Evolutionary conservation across 768 basidiomycete genomes (phyloP).

Genomic region (Calocybe indica): DNA sequence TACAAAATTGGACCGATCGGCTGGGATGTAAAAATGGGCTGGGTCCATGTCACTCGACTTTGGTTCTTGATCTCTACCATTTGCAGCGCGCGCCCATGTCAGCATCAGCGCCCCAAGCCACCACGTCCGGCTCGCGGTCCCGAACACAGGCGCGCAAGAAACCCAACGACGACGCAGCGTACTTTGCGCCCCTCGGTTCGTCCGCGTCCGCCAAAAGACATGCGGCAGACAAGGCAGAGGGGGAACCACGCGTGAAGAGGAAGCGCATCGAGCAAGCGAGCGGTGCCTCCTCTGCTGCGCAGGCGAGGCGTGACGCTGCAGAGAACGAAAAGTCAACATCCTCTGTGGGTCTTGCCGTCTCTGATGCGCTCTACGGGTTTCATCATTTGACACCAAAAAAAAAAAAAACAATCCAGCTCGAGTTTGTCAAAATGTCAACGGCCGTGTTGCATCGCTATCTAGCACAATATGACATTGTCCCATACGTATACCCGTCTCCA

Average conservation of each 20-base stretch:
- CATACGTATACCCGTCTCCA: constrained; percentile 66
- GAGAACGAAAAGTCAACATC: constrained; percentile 35
- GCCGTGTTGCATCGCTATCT: constrained; percentile 67
- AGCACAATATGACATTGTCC: constrained; percentile 65
- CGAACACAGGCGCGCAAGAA: constrained; percentile 61
- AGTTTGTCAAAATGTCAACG: constrained; percentile 67
- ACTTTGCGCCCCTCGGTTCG: constrained; percentile 50
- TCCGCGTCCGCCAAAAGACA: constrained; percentile 50
- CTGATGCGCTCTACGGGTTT: background rate
- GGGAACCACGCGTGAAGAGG: constrained; percentile 70
- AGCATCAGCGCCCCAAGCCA: constrained; percentile 18
- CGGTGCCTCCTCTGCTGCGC: constrained; percentile 14
- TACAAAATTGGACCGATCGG: too few relatives aligned
- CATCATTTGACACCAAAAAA: background rate
- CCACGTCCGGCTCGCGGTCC: constrained; percentile 47
- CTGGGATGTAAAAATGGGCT: too few relatives aligned
- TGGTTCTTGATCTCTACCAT: constrained; percentile 9
- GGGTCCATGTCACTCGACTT: constrained; percentile 2
- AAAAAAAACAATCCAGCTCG: constrained; percentile 59
- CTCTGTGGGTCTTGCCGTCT: constrained; percentile 27
- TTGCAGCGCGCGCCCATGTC: constrained; percentile 25
- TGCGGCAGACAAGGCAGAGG: constrained; percentile 62
- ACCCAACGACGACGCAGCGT: constrained; percentile 63
- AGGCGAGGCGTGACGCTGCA: constrained; percentile 25
- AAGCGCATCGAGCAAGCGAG: constrained; percentile 53